These are phyloP conservation scores for Aspergillus kassunensis DNA, from an alignment of 495 filamentous ascomycete genomes.

Conservation along the genomic window DNA sequence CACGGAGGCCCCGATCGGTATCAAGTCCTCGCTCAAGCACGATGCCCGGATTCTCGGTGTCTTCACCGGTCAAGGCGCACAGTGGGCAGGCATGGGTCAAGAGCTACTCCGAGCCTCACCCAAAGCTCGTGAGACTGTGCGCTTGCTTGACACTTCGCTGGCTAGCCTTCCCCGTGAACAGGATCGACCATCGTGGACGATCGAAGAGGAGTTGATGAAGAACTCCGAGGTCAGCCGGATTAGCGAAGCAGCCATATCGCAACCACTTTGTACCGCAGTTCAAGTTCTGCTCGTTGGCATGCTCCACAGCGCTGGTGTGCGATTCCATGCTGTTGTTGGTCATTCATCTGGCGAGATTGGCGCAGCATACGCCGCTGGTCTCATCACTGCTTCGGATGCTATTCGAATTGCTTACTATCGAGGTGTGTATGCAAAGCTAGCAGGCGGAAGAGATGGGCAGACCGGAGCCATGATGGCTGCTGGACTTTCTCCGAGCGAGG, in stretches of 20 bases:
- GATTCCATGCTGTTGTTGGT: constrained; percentile 38
- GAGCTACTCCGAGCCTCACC: constrained; percentile 8
- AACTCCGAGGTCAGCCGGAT: constrained; percentile 6
- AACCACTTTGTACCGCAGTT: constrained; percentile 41
- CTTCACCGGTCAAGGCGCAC: constrained; percentile 32
- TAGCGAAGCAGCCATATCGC: constrained; percentile 29
- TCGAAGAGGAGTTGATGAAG: constrained; percentile 9
- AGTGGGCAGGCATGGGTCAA: constrained; percentile 27
- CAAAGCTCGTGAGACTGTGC: constrained; percentile 14
- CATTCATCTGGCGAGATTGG: constrained; percentile 44
- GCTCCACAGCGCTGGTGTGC: constrained; percentile 38
- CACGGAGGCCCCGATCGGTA: too few relatives aligned
- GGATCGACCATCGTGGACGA: constrained; percentile 5
- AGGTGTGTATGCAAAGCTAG: constrained; percentile 37
- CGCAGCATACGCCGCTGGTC: constrained; percentile 36
- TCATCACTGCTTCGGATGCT: constrained; percentile 33
- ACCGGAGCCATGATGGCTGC: constrained; percentile 52
- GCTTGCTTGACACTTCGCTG: constrained; percentile 8
- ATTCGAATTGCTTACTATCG: constrained; percentile 43
- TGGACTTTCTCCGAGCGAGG: constrained; percentile 37
- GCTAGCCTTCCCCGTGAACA: background rate
- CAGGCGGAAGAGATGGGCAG: constrained; percentile 2
- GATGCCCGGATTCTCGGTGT: constrained; percentile 13
- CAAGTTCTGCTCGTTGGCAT: constrained; percentile 39
- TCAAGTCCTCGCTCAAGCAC: background rate